These are phyloP conservation scores for Acer campestre DNA, from an alignment of 345 rosid species.

Conservation along the genomic window DNA sequence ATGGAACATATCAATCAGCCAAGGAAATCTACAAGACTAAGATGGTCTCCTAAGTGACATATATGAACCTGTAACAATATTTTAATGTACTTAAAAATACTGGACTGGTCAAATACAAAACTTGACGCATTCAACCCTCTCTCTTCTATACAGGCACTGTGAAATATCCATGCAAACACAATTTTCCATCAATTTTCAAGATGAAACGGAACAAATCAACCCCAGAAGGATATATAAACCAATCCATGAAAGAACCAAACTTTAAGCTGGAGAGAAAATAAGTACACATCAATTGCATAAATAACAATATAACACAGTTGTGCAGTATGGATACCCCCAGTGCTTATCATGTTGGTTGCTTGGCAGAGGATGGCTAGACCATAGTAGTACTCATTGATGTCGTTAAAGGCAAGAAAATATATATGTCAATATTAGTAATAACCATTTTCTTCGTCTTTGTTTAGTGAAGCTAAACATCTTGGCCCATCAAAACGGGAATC, in stretches of 20 bases:
- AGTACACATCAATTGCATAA: background rate
- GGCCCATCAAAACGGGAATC: no score
- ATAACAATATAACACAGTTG: no score
- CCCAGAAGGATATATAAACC: background rate
- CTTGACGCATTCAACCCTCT: background rate
- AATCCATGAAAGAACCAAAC: slow-evolving; percentile 3
- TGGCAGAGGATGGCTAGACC: slow-evolving; percentile 33
- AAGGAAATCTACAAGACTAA: no score
- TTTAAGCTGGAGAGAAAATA: background rate
- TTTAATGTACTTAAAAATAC: no score
- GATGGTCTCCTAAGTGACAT: no score
- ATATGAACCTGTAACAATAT: no score
- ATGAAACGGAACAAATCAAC: background rate
- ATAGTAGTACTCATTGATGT: slow-evolving; percentile 16
- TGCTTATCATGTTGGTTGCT: slow-evolving; percentile 64
- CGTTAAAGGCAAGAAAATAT: background rate
- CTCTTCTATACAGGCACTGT: background rate
- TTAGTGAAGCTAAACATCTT: no score
- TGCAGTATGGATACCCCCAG: slow-evolving; percentile 18
- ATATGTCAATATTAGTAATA: background rate
- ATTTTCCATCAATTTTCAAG: background rate
- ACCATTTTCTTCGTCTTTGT: no score
- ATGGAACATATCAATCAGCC: no score
- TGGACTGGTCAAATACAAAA: no score
- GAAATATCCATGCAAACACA: slow-evolving; percentile 4